Base-by-base conservation (phyloP, 1,139 yeast genomes). In the Geotrichum carabidarum region DNA sequence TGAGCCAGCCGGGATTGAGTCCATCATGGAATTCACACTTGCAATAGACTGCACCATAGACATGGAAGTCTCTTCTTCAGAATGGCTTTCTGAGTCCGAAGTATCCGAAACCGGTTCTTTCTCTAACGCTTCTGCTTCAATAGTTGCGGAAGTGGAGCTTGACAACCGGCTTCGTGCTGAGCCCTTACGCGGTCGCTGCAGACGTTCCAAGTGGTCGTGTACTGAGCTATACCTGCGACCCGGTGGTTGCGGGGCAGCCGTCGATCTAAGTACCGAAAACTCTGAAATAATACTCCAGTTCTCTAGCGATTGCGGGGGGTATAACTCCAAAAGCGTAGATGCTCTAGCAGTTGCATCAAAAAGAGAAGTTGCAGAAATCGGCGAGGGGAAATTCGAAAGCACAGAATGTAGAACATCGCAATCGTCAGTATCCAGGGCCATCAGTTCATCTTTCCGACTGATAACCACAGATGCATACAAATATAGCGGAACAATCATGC, bases 391-490 rank as follows among this genome's bases (percentile, higher is more conserved):
- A 17, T 60, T 60, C 31, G 65, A 55, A 42, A 70, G 58, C 12
- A 64, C 56, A n/a, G 68, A 64, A 52, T 68, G 69, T 35, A 71
- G 55, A 49, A 61, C 60, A 46, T 69, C 73, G 4, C 59, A 48
- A 32, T 66, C 69, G n/a, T 56, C 54, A 1, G 56, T 56, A 0
- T 58, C 57, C 15, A 58, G 44, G 27, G 65, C 67, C 41, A 77
- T 66, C 1, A 84, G 71, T 5, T 69, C 69, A 2, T 68, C 69
- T 59, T 78, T 79, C 54, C 72, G 73, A 46, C 67, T 64, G 7
- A 78, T 54, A 35, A 84, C 61, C 37, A 82, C 67, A 1, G 88
- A 76, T 1, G 74, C 80, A 63, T 83, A 86, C 9, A 86, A 65
- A 62, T 85, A 86, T 5, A 83, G 63, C 11, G 74, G 68, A 22